Percentiles rank a stretch among this genome's conserved stretches.
phyloP scores from a whole-genome alignment of 768 basidiomycete genomes.

The Piloderma croceum region DNA sequence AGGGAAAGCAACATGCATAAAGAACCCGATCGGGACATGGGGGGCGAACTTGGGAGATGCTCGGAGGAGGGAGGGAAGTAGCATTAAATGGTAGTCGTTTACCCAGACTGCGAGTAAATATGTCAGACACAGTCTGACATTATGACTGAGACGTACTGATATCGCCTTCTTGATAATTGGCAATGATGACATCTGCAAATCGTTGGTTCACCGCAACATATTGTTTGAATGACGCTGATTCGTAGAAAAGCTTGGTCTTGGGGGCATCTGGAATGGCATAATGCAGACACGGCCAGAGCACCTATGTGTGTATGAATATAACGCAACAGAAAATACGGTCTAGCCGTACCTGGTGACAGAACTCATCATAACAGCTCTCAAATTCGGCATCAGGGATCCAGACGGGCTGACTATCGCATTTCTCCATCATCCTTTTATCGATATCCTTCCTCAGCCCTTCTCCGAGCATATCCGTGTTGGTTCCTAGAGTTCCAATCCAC shows the following conservation, averaged over 20 bases:
- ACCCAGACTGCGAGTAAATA: conserved; percentile 51
- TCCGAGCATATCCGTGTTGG: conserved; percentile 58
- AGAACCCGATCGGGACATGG: conserved; percentile 79
- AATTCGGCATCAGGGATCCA: conserved; percentile 84
- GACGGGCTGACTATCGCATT: conserved; percentile 42
- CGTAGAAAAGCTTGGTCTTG: conserved; percentile 76
- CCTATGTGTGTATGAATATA: conserved; percentile 27
- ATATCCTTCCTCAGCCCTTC: conserved; percentile 52
- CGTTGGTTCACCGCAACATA: conserved; percentile 88
- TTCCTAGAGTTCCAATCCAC: conserved; percentile 74
- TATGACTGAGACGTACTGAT: conserved; percentile 39
- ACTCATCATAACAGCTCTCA: conserved; percentile 75
- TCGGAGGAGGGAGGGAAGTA: conserved; percentile 83
- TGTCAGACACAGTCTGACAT: conserved; percentile 6
- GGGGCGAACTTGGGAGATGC: conserved; percentile 48
- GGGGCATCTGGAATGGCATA: conserved; percentile 85
- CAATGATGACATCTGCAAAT: conserved; percentile 81
- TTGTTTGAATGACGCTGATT: conserved; percentile 74
- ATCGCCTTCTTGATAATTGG: conserved; percentile 82
- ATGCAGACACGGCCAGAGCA: conserved; percentile 84
- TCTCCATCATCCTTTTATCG: conserved; percentile 41
- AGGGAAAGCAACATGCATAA: conserved; percentile 96
- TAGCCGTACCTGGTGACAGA: conserved; percentile 69
- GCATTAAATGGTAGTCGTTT: conserved; percentile 96
- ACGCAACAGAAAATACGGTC: conserved; percentile 11